Evolutionary conservation across 495 filamentous ascomycete genomes (phyloP).

Genomic region (Aspergillus biplanus): DNA sequence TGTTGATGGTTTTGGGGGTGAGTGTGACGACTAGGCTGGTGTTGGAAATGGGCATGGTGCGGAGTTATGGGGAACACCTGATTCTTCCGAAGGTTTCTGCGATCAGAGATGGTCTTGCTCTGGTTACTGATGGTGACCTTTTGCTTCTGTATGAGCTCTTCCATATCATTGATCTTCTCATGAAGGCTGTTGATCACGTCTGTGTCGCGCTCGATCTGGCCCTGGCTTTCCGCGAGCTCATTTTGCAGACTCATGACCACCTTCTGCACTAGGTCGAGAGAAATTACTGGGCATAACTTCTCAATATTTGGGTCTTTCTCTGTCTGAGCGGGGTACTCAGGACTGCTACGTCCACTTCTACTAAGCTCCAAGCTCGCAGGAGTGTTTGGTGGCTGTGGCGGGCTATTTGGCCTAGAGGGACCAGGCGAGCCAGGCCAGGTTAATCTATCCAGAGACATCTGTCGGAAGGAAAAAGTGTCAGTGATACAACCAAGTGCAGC

Average conservation of each 20-base stretch:
- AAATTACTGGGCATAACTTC: not conserved
- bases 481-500: no score
- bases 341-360: conserved; percentile 2
- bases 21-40: not conserved
- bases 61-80: conserved; percentile 24
- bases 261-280: not conserved
- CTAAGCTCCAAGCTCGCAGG: not conserved
- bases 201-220: conserved; percentile 14
- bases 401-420: not conserved
- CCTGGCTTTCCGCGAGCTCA: conserved; percentile 12
- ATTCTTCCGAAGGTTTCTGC: conserved; percentile 15
- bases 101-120: conserved; percentile 33
- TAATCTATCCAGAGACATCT: not conserved
- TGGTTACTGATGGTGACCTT: conserved; percentile 33
- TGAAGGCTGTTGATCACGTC: conserved; percentile 20
- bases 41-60: conserved; percentile 2
- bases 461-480: no score
- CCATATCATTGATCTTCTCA: conserved; percentile 23
- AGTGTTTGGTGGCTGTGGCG: not conserved
- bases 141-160: conserved; percentile 27
- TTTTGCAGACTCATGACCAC: conserved; percentile 3
- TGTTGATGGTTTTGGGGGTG: not conserved
- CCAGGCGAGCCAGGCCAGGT: not conserved
- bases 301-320: not conserved
- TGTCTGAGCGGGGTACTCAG: not conserved